These are phyloP conservation scores for Aspergillus cavernicola DNA, from an alignment of 495 filamentous ascomycete genomes.

Conservation along the genomic window DNA sequence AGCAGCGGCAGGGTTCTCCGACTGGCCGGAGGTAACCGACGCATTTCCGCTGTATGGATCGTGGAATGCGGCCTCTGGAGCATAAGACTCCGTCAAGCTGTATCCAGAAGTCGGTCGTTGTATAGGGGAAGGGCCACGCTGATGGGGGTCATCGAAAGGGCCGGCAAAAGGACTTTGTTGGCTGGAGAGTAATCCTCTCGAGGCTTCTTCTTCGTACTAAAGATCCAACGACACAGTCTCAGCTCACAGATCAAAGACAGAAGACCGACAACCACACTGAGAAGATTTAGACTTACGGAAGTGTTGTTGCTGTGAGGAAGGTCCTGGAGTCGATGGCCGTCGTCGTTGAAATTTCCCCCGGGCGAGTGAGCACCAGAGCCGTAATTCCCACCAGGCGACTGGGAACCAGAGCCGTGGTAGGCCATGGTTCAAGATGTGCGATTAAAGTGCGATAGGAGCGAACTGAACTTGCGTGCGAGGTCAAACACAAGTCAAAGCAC, in stretches of 20 bases:
- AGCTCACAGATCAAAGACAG: not conserved
- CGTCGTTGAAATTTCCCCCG: slow-evolving; percentile 36
- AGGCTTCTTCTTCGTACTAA: slow-evolving; percentile 68
- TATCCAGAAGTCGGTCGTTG: slow-evolving; percentile 61
- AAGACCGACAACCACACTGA: slow-evolving; percentile 1
- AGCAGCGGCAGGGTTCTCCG: slow-evolving; percentile 48
- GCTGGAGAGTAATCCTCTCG: slow-evolving; percentile 67
- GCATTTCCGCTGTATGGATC: slow-evolving; percentile 56
- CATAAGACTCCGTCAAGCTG: slow-evolving; percentile 91
- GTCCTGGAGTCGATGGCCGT: slow-evolving; percentile 65
- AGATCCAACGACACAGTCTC: not conserved
- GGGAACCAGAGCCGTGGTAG: slow-evolving; percentile 43
- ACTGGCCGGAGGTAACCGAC: slow-evolving; percentile 48
- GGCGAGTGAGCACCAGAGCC: slow-evolving; percentile 38
- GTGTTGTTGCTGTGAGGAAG: slow-evolving; percentile 44
- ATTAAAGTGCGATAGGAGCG: slow-evolving; percentile 10
- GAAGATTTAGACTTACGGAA: slow-evolving; percentile 46
- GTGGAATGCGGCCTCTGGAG: slow-evolving; percentile 51
- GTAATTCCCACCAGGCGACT: slow-evolving; percentile 35
- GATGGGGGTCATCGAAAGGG: slow-evolving; percentile 71
- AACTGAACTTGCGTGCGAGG: slow-evolving; percentile 12
- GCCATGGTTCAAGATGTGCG: slow-evolving; percentile 42
- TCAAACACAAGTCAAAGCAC: slow-evolving; percentile 9
- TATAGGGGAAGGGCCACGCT: slow-evolving; percentile 46
- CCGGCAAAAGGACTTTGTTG: slow-evolving; percentile 56